phyloP scores from a whole-genome alignment of 768 basidiomycete genomes.

The Collybia mongolica region DNA sequence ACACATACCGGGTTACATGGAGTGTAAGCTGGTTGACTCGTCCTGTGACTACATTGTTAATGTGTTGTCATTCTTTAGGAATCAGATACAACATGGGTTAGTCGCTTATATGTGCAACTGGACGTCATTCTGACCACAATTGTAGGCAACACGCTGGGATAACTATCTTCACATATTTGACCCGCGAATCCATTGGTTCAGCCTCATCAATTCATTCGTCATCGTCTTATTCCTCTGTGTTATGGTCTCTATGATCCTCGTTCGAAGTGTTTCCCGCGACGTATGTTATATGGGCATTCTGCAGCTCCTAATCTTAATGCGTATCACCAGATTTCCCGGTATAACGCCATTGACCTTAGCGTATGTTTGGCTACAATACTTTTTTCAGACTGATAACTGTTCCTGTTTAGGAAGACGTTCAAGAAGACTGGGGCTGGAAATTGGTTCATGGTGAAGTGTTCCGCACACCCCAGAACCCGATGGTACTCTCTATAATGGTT shows the following conservation, averaged over 20 bases:
- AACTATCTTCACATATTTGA: constrained; percentile 93
- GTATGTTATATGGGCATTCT: constrained; percentile 37
- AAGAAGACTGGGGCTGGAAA: constrained; percentile 99
- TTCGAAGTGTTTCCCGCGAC: constrained; percentile 86
- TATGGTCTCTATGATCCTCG: constrained; percentile 91
- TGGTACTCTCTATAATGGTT: constrained; percentile 81
- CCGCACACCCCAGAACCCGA: constrained; percentile 73
- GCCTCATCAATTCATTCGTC: constrained; percentile 87
- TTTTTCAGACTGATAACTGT: background rate
- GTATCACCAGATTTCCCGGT: constrained; percentile 73
- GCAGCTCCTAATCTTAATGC: background rate
- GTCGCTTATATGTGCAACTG: constrained; percentile 1
- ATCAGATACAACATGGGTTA: constrained; percentile 84
- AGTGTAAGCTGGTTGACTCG: constrained; percentile 47
- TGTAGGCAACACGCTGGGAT: constrained; percentile 93
- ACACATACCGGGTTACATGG: constrained; percentile 89
- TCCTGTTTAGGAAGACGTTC: constrained; percentile 78
- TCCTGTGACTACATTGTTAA: background rate
- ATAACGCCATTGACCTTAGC: constrained; percentile 90
- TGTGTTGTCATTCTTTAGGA: constrained; percentile 41
- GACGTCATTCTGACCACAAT: background rate
- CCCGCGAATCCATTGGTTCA: constrained; percentile 96
- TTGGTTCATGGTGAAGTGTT: constrained; percentile 97
- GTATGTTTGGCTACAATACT: constrained; percentile 37
- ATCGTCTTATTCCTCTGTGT: constrained; percentile 89